Evolutionary conservation across 495 filamentous ascomycete genomes (phyloP).

Genomic region (Aspergillus haitiensis): DNA sequence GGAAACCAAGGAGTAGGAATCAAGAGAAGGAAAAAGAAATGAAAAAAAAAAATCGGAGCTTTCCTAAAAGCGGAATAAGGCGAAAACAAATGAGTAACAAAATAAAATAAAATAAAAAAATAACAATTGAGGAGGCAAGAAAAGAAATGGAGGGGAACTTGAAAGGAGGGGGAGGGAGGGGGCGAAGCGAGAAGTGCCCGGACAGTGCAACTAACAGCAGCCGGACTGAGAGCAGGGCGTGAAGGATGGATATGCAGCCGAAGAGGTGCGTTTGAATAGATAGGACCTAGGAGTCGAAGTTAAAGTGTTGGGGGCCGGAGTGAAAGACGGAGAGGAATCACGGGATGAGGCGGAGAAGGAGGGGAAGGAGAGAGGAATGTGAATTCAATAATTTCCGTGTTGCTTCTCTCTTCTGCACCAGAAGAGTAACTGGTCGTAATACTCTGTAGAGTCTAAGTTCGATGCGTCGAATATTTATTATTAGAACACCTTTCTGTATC

Average conservation of each 20-base stretch:
- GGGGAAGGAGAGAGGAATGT: neutral
- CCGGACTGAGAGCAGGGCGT: slow-evolving; percentile 1
- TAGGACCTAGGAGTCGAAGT: neutral
- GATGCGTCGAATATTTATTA: slow-evolving; percentile 6
- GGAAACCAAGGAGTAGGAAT: neutral
- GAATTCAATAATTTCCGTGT: neutral
- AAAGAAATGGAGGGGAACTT: neutral
- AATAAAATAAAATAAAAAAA: no score
- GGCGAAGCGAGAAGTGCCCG: neutral
- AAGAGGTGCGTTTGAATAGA: slow-evolving; percentile 4
- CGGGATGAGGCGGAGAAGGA: slow-evolving; percentile 17
- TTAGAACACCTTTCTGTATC: neutral
- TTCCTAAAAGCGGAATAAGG: slow-evolving; percentile 17
- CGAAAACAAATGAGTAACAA: no score
- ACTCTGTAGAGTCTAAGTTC: neutral
- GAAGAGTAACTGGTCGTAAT: no score
- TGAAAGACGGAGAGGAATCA: slow-evolving; percentile 12
- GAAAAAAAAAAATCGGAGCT: slow-evolving; percentile 6
- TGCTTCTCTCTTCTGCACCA: neutral
- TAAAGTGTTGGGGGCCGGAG: slow-evolving; percentile 4
- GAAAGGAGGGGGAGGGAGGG: neutral
- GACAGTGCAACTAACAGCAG: slow-evolving; percentile 4
- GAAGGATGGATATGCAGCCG: slow-evolving; percentile 16
- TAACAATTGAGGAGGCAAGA: no score
- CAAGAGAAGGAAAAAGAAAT: neutral